Percentiles rank a stretch among this genome's conserved stretches.
phyloP scores from a whole-genome alignment of 2,329 filamentous ascomycete species.

The Clonostachys chloroleuca region DNA sequence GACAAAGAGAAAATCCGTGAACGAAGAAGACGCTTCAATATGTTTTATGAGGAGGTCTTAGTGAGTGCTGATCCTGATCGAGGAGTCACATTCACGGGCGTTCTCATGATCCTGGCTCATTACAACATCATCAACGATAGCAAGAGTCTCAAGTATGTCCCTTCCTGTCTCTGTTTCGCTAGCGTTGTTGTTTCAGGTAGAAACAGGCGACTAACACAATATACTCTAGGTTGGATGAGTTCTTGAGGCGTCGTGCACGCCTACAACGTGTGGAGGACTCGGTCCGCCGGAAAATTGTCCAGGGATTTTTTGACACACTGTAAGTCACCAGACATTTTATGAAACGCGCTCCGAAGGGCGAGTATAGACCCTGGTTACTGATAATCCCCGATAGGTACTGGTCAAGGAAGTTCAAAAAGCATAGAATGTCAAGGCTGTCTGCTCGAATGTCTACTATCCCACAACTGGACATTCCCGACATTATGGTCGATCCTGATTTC shows the following conservation, averaged over 20 bases:
- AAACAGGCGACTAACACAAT: not conserved
- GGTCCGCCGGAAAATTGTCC: conserved; percentile 81
- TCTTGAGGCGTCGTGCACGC: conserved; percentile 81
- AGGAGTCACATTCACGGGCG: conserved; percentile 86
- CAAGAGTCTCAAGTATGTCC: conserved; percentile 75
- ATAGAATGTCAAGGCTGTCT: conserved; percentile 66
- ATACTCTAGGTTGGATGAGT: conserved; percentile 74
- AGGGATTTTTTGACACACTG: conserved; percentile 93
- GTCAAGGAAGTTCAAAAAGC: conserved; percentile 75
- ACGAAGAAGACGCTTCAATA: conserved; percentile 76
- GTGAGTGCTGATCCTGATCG: conserved; percentile 86
- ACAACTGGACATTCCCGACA: conserved; percentile 81
- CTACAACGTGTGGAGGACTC: conserved; percentile 94
- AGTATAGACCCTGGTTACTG: not conserved
- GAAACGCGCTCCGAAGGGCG: no score
- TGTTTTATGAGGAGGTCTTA: conserved; percentile 96
- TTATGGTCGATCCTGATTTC: conserved; percentile 69
- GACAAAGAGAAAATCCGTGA: conserved; percentile 72
- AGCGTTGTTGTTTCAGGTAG: no score
- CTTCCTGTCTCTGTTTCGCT: not conserved
- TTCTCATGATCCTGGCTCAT: conserved; percentile 93
- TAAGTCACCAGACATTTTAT: conserved; percentile 31
- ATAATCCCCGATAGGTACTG: conserved; percentile 56
- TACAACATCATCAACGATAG: conserved; percentile 99
- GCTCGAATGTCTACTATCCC: conserved; percentile 76